These are phyloP conservation scores for Hypomyces perniciosus DNA, from an alignment of 2,329 filamentous ascomycete genomes.

Conservation along the genomic window DNA sequence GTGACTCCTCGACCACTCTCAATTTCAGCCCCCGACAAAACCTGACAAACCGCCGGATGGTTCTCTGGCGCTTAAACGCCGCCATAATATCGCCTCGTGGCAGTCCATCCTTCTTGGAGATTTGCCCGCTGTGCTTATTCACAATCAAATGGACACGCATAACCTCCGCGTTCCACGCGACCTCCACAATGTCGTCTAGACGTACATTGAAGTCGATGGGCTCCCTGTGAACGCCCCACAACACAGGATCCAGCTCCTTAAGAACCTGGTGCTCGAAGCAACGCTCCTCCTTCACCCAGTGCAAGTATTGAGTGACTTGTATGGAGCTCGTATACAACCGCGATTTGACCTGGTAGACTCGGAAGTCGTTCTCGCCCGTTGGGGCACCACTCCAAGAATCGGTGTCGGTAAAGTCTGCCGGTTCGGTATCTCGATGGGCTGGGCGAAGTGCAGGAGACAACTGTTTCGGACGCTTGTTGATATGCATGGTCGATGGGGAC, in stretches of 20 bases:
- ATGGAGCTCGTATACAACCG: conserved; percentile 39
- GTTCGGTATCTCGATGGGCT: background rate
- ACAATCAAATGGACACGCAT: conserved; percentile 39
- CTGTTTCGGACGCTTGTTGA: conserved; percentile 23
- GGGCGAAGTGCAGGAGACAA: conserved; percentile 15
- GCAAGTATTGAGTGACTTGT: conserved; percentile 50
- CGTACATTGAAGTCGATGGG: conserved; percentile 46
- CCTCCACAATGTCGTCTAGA: conserved; percentile 39
- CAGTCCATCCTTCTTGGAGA: conserved; percentile 25
- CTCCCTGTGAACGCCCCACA: conserved; percentile 46
- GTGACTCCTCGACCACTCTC: conserved; percentile 31
- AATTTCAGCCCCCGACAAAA: conserved; percentile 42
- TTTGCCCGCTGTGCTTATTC: conserved; percentile 20
- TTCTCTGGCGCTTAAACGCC: conserved; percentile 46
- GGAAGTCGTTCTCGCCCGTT: conserved; percentile 44
- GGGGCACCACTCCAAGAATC: conserved; percentile 44
- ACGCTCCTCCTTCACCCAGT: conserved; percentile 37
- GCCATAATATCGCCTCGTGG: conserved; percentile 43
- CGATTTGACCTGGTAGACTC: conserved; percentile 48
- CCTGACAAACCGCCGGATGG: conserved; percentile 45
- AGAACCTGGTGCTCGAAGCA: conserved; percentile 51
- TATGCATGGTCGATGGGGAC: background rate
- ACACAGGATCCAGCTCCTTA: conserved; percentile 35
- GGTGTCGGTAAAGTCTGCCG: conserved; percentile 26
- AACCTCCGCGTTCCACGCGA: conserved; percentile 38